These are phyloP conservation scores for Corymbia citriodora DNA, from an alignment of 441 rosid species.

Conservation along the genomic window DNA sequence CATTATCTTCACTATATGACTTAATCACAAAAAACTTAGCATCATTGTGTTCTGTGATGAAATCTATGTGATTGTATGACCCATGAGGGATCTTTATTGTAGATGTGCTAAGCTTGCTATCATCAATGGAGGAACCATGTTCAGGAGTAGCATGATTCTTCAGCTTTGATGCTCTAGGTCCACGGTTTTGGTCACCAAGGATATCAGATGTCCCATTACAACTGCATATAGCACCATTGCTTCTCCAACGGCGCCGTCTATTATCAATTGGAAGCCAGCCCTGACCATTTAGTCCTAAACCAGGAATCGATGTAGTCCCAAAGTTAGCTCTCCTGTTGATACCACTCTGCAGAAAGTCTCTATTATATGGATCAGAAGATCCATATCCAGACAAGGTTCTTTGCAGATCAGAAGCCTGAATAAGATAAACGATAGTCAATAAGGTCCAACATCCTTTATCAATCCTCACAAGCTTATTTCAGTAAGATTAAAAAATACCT, in stretches of 20 bases:
- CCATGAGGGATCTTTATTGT: conserved; percentile 26
- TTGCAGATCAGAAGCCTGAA: conserved; percentile 61
- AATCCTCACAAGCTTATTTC: not conserved
- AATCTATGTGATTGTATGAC: conserved; percentile 43
- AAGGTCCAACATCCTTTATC: not conserved
- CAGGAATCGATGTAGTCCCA: conserved; percentile 33
- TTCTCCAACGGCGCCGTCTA: conserved; percentile 55
- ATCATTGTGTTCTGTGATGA: conserved; percentile 34
- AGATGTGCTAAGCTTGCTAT: conserved; percentile 28
- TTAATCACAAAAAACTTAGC: conserved; percentile 61
- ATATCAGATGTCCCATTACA: conserved; percentile 48
- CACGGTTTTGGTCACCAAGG: conserved; percentile 72
- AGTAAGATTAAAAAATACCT: not conserved
- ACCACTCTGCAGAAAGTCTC: conserved; percentile 39
- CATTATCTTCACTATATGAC: conserved; percentile 72
- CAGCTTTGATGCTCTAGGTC: conserved; percentile 67
- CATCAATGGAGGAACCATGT: conserved; percentile 28
- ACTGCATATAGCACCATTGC: conserved; percentile 27
- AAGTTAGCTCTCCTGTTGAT: conserved; percentile 40
- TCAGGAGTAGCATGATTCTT: conserved; percentile 43
- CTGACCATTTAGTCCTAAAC: conserved; percentile 38
- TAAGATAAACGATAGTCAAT: not conserved
- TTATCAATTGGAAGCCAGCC: conserved; percentile 34
- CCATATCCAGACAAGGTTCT: conserved; percentile 49
- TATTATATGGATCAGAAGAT: conserved; percentile 39